Evolutionary conservation across 2,329 filamentous ascomycete genomes (phyloP).

Genomic region (Ilyonectria robusta): DNA sequence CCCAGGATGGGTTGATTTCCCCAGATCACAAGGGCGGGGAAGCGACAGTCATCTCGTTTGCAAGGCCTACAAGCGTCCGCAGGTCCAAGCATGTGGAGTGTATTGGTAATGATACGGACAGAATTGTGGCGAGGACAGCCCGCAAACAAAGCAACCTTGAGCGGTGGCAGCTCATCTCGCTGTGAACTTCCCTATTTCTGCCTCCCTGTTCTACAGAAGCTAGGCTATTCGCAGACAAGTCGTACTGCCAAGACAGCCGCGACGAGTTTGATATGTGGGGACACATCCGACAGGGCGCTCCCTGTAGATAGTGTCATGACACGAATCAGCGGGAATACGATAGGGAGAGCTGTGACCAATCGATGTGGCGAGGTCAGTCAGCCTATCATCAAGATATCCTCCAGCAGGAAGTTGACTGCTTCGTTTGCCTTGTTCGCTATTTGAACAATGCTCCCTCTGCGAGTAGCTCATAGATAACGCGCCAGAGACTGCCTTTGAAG

Average conservation of each 20-base stretch:
- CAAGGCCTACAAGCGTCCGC: too few species aligned
- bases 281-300: not conserved
- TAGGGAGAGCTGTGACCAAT: not conserved
- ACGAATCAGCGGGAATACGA: not conserved
- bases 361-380: not conserved
- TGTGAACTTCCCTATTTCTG: not conserved
- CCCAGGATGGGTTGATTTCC: not conserved
- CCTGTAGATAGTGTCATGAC: not conserved
- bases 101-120: not conserved
- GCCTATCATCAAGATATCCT: not conserved
- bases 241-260: not conserved
- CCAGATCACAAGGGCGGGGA: not conserved
- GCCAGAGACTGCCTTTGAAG: too few species aligned
- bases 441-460: not conserved
- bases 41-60: not conserved
- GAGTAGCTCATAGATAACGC: not conserved
- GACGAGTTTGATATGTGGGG: constrained; percentile 1
- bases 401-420: not conserved
- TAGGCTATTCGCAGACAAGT: not conserved
- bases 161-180: not conserved
- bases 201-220: not conserved
- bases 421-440: not conserved
- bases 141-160: not conserved
- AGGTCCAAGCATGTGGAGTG: not conserved
- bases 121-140: not conserved